phyloP scores from a whole-genome alignment of 768 basidiomycete genomes.

The Tephrocybe sp. region DNA sequence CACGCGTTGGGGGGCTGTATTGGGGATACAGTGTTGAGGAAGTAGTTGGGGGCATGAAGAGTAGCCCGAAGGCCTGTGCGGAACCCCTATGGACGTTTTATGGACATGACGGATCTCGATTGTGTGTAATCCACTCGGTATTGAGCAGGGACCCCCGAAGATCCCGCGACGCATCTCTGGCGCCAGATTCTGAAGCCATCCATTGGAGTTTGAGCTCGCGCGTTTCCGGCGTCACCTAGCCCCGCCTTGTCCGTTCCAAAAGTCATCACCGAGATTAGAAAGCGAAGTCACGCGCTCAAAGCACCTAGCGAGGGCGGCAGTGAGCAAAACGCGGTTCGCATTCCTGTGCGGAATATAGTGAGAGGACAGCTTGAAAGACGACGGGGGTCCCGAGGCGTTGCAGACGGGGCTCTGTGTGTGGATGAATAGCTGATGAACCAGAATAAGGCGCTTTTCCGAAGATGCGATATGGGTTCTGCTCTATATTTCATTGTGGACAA shows the following conservation, averaged over 20 bases:
- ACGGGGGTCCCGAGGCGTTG: slow-evolving; percentile 51
- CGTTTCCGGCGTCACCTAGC: slow-evolving; percentile 49
- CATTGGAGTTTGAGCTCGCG: slow-evolving; percentile 28
- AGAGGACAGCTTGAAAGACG: slow-evolving; percentile 13
- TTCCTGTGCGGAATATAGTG: slow-evolving; percentile 25
- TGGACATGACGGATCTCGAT: slow-evolving; percentile 7
- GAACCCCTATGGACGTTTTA: slow-evolving; percentile 10
- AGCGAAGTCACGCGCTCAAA: slow-evolving; percentile 12
- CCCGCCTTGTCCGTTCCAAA: slow-evolving; percentile 25
- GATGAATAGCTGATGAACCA: slow-evolving; percentile 18
- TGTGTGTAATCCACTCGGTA: slow-evolving; percentile 44
- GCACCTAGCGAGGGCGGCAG: slow-evolving; percentile 22
- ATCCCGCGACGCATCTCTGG: slow-evolving; percentile 56
- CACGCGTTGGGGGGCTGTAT: slow-evolving; percentile 8
- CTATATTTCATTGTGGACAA: slow-evolving; percentile 39
- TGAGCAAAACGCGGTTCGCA: slow-evolving; percentile 10
- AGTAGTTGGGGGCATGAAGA: slow-evolving; percentile 27
- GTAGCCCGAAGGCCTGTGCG: slow-evolving; percentile 13
- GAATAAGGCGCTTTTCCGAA: slow-evolving; percentile 47
- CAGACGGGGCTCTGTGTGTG: slow-evolving; percentile 47
- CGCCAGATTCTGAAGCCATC: slow-evolving; percentile 19
- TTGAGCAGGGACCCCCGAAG: slow-evolving; percentile 14
- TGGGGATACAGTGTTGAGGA: slow-evolving; percentile 18
- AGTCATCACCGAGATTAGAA: slow-evolving; percentile 16
- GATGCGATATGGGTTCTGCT: slow-evolving; percentile 36